Evolutionary conservation across 1,284 basidiomycete genomes (phyloP).

Genomic region (Cryptococcus sp.): DNA sequence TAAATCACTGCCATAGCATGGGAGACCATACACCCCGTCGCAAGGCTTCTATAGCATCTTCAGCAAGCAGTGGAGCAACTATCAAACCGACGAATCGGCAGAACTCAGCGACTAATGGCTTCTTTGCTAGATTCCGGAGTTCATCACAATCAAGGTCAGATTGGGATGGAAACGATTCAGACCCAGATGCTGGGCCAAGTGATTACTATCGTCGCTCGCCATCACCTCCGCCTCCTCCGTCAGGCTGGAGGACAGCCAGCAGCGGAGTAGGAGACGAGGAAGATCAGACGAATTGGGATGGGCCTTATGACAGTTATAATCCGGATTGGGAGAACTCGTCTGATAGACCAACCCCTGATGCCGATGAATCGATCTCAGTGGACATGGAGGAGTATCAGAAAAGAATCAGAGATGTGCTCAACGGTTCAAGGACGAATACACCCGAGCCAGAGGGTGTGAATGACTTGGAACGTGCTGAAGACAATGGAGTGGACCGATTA

Average conservation of each 20-base stretch:
- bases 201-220: conserved; percentile 13
- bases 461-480: neutral
- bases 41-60: neutral
- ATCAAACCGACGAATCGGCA: neutral
- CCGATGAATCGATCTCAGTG: conserved; percentile 1
- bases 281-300: conserved; percentile 5
- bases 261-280: conserved; percentile 8
- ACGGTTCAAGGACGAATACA: conserved; percentile 19
- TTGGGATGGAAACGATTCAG: conserved; percentile 3
- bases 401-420: conserved; percentile 15
- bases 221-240: conserved; percentile 8
- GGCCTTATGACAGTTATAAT: too few species aligned
- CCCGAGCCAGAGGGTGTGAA: conserved; percentile 2
- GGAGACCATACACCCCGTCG: neutral
- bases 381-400: neutral
- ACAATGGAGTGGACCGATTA: neutral
- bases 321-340: neutral
- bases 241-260: conserved; percentile 6
- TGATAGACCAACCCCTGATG: neutral
- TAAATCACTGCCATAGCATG: neutral
- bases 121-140: neutral
- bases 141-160: neutral
- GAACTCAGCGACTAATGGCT: neutral
- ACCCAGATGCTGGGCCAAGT: conserved; percentile 15
- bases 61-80: neutral